Conservation (phyloP, 129 eudicot species). For the Flaveria trinervia region DNA sequence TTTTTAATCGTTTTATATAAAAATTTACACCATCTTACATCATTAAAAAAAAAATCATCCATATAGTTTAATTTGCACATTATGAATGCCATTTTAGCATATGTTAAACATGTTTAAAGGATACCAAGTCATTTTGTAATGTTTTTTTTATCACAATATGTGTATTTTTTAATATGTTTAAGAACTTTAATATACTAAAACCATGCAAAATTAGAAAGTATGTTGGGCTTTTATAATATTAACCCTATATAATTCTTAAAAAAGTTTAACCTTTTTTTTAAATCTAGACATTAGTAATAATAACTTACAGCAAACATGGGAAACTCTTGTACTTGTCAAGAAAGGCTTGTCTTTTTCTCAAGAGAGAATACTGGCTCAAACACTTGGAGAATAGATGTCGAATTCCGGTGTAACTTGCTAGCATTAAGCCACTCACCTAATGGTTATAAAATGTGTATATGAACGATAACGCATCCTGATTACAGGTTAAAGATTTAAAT, state of each 20-base stretch:
- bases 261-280: not conserved
- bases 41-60: not conserved
- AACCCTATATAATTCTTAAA: not conserved
- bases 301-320: slow-evolving; percentile 93
- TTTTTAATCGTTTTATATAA: not conserved
- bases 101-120: not conserved
- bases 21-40: not conserved
- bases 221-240: not conserved
- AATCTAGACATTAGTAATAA: not conserved
- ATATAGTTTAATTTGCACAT: not conserved
- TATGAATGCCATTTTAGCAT: not conserved
- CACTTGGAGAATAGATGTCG: slow-evolving; percentile 88
- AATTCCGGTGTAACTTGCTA: slow-evolving; percentile 94
- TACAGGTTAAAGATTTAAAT: not conserved
- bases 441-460: not conserved
- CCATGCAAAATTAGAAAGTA: not conserved
- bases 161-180: not conserved
- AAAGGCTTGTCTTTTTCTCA: slow-evolving; percentile 95
- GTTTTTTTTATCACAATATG: no score
- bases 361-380: slow-evolving; percentile 71
- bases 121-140: not conserved
- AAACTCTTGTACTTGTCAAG: slow-evolving; percentile 83
- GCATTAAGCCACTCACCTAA: slow-evolving; percentile 95
- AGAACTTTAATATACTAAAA: not conserved
- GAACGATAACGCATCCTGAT: slow-evolving; percentile 2